phyloP scores from a whole-genome alignment of 768 basidiomycete species.

The Sutorius australiensis region DNA sequence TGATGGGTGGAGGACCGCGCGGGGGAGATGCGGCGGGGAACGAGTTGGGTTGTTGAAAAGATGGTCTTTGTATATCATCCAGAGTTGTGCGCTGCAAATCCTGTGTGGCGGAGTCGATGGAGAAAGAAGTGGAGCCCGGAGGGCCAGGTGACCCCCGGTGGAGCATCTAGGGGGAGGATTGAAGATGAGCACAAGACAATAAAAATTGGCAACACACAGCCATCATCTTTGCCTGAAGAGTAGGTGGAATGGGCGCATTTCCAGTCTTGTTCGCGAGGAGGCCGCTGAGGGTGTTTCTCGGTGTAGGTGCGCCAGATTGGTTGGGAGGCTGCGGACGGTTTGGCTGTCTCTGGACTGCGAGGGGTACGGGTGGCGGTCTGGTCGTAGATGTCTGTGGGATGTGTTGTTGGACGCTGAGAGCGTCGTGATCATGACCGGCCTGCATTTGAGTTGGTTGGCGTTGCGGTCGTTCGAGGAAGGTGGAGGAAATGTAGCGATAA shows the following conservation, averaged over 20 bases:
- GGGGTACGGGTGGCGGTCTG: conserved; percentile 1
- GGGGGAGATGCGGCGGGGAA: conserved; percentile 31
- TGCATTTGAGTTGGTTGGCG: conserved; percentile 19
- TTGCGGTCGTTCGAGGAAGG: conserved; percentile 3
- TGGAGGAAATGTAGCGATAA: conserved; percentile 26
- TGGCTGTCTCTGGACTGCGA: conserved; percentile 7
- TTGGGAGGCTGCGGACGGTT: conserved; percentile 15
- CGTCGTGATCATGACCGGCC: conserved; percentile 16
- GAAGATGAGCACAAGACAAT: conserved; percentile 1
- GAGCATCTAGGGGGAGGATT: conserved; percentile 41
- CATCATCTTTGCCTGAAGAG: conserved; percentile 91
- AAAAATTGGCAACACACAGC: conserved; percentile 50
- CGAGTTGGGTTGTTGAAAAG: conserved; percentile 33
- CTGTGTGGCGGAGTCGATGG: conserved; percentile 41
- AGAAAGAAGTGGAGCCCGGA: conserved; percentile 23
- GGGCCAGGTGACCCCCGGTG: conserved; percentile 35
- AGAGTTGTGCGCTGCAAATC: conserved; percentile 37
- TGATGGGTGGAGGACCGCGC: conserved; percentile 34
- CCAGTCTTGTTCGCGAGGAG: conserved; percentile 43
- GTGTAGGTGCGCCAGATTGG: conserved; percentile 7
- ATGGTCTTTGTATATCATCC: conserved; percentile 26
- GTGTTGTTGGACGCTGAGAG: background rate
- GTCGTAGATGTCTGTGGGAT: background rate
- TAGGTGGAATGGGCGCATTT: conserved; percentile 77
- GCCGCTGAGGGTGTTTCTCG: conserved; percentile 32